Percentiles rank a stretch among this genome's conserved stretches.
Conservation (phyloP, 495 filamentous ascomycete genomes). For the Neurospora tetrasperma region DNA sequence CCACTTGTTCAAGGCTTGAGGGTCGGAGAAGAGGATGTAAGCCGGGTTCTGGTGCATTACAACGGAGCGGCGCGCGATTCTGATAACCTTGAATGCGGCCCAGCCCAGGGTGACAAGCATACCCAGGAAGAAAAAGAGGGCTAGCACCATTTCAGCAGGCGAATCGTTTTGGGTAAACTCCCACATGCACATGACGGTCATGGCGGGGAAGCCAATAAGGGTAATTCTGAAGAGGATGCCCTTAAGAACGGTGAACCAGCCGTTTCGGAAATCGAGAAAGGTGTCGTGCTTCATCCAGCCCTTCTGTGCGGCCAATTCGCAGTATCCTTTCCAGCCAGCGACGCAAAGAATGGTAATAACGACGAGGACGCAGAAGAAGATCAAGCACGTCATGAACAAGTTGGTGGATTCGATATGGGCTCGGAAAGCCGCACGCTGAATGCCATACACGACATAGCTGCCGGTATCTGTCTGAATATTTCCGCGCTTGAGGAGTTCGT, state of each 20-base stretch:
- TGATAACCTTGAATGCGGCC: slow-evolving; percentile 84
- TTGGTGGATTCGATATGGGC: slow-evolving; percentile 84
- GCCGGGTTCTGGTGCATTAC: slow-evolving; percentile 94
- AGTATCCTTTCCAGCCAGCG: slow-evolving; percentile 68
- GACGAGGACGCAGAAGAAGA: slow-evolving; percentile 76
- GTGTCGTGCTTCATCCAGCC: slow-evolving; percentile 78
- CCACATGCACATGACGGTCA: slow-evolving; percentile 89
- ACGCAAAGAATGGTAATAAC: slow-evolving; percentile 61
- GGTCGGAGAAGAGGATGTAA: slow-evolving; percentile 96
- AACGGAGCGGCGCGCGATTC: slow-evolving; percentile 80
- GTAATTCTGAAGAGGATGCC: slow-evolving; percentile 91
- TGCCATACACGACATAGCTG: slow-evolving; percentile 70
- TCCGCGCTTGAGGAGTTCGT: slow-evolving; percentile 30
- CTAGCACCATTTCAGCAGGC: slow-evolving; percentile 75
- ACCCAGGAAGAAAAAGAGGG: slow-evolving; percentile 79
- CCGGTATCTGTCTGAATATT: slow-evolving; percentile 41
- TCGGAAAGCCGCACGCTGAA: slow-evolving; percentile 81
- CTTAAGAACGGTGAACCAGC: slow-evolving; percentile 47
- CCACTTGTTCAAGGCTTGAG: slow-evolving; percentile 91
- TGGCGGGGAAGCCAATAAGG: slow-evolving; percentile 90
- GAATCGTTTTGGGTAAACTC: slow-evolving; percentile 85
- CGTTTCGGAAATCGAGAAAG: slow-evolving; percentile 91
- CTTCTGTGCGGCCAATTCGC: slow-evolving; percentile 61
- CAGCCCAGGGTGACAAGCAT: slow-evolving; percentile 75
- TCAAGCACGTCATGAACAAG: slow-evolving; percentile 84